These are phyloP conservation scores for Neurospora sp. DNA, from an alignment of 495 filamentous ascomycete genomes.

Conservation along the genomic window DNA sequence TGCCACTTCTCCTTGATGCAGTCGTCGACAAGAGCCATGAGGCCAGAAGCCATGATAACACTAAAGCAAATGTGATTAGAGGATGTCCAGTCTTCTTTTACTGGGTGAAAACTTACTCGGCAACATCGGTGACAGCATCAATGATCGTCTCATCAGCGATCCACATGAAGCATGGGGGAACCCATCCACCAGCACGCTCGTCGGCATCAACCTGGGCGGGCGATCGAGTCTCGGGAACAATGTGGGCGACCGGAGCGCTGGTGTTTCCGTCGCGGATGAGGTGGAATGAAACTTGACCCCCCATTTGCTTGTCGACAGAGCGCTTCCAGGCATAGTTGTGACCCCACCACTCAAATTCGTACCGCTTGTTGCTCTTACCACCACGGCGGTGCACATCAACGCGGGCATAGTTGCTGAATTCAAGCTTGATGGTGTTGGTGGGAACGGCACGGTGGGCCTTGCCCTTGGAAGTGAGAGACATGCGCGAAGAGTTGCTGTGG, in stretches of 20 bases:
- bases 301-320: constrained; percentile 47
- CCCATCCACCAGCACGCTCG: constrained; percentile 73
- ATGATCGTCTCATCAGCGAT: constrained; percentile 65
- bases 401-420: constrained; percentile 96
- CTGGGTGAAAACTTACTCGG: constrained; percentile 64
- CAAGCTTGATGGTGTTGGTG: constrained; percentile 72
- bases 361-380: constrained; percentile 59
- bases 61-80: constrained; percentile 34
- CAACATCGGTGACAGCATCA: constrained; percentile 63
- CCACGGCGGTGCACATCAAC: constrained; percentile 71
- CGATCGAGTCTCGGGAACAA: constrained; percentile 71
- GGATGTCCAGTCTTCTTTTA: constrained; percentile 7
- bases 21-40: constrained; percentile 87
- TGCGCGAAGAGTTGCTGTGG: constrained; percentile 27
- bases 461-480: constrained; percentile 20
- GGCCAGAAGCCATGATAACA: constrained; percentile 79
- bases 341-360: constrained; percentile 90
- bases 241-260: constrained; percentile 61
- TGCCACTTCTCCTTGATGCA: constrained; percentile 77
- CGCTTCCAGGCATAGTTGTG: constrained; percentile 79
- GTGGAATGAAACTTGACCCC: constrained; percentile 58
- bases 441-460: constrained; percentile 29
- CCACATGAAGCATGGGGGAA: constrained; percentile 83
- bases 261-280: constrained; percentile 57
- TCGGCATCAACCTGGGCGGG: constrained; percentile 62